Base-by-base conservation (phyloP, 2,329 filamentous ascomycete genomes). In the Sporothrix brasiliensis region DNA sequence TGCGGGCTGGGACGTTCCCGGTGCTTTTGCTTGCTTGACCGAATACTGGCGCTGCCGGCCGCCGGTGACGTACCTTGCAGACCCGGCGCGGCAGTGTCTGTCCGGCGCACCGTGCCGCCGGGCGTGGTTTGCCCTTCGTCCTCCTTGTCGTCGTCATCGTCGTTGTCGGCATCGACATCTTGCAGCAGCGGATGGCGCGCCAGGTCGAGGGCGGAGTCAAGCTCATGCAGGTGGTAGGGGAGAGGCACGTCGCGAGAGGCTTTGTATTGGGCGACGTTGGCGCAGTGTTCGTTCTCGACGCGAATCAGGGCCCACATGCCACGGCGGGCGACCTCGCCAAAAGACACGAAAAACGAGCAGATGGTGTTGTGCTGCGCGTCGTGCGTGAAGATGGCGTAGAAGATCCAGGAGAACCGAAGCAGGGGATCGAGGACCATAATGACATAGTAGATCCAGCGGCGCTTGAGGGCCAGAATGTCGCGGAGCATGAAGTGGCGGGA, bases 271-370 rank as follows among this genome's bases (percentile, higher is more conserved):
- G 89, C 87, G 2, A 99, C 94, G 75, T 97, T 97, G 69, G 91
- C 90, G 80, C 93, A 97, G 80, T 99, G 95, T 76, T 99, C 95
- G 79, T 99, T 99, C 80, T 99, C 95, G 34, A 99, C 94, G 53
- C 95, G 92, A 78, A 99, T 91, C 4, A 98, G 83, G 0, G 91
- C 90, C 95, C 95, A 99, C 77, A 97, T 88, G 72, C 93, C 94
- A 77, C 95, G 85, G 44, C 95, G 88, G n/a, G 87, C 85, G 27
- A 97, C 88, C 78, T 99, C 95, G 10, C 90, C 87, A 3, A 97
- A 81, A 1, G 87, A 86, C 19, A 97, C 88, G 41, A 91, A 75
- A 79, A 98, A 98, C 1, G 92, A 93, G 5, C 93, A 86, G 1
- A 93, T 79, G 3, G 92, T 91, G 1, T 91, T 94, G 79, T 98